A percentile compares a stretch with the other conserved stretches of the same genome.
These are phyloP conservation scores for Starmerella floris DNA, from an alignment of 805 yeast species.

Conservation along the genomic window DNA sequence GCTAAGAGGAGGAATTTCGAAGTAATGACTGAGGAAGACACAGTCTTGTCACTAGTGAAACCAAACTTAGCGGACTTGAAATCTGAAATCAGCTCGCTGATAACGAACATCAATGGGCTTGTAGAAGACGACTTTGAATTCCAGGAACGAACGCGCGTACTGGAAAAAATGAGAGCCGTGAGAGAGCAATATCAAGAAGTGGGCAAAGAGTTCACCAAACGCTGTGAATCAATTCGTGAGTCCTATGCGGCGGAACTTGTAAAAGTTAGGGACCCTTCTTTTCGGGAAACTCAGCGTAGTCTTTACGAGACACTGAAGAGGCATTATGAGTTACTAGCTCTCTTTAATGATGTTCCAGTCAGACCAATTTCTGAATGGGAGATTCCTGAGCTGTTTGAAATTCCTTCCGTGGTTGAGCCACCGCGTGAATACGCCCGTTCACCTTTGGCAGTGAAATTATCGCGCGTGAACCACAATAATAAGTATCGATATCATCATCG, in stretches of 20 bases:
- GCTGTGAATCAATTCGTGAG: no score
- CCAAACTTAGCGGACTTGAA: neutral
- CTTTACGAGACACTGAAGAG: neutral
- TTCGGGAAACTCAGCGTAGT: neutral
- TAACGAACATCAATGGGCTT: neutral
- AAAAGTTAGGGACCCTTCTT: no score
- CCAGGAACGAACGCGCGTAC: neutral
- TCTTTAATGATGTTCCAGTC: neutral
- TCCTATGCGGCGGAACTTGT: no score
- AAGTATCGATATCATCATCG: neutral
- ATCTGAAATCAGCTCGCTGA: neutral
- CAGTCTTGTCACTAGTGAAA: neutral
- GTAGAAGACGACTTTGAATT: slow-evolving; percentile 2
- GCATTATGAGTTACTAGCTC: slow-evolving; percentile 1
- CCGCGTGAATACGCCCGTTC: neutral
- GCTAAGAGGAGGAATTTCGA: no score
- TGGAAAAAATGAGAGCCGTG: neutral
- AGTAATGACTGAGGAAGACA: no score
- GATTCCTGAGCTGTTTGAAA: neutral
- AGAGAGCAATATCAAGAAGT: neutral
- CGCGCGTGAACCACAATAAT: neutral
- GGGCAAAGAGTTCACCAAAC: no score
- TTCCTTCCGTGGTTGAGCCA: neutral
- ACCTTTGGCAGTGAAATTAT: neutral
- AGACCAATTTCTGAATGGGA: slow-evolving; percentile 5